Conservation (phyloP, 2,329 filamentous ascomycete genomes). For the Juglanconis juglandina region DNA sequence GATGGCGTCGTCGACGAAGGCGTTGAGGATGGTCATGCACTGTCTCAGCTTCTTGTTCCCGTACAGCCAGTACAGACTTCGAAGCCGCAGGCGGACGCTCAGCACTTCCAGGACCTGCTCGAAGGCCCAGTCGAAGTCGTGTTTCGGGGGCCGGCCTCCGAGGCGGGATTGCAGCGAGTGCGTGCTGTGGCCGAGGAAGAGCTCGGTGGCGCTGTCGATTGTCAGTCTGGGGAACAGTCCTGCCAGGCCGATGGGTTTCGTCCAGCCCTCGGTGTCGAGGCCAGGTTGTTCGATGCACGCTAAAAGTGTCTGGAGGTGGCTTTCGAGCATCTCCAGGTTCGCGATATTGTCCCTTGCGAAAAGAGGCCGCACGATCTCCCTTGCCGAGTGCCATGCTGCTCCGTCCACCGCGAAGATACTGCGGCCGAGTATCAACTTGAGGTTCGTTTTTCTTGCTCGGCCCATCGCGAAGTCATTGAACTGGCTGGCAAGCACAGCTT, state of each 20-base stretch:
- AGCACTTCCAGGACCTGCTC: neutral
- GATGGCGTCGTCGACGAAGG: neutral
- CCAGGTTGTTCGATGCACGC: constrained; percentile 5
- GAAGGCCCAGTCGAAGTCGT: neutral
- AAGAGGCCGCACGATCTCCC: neutral
- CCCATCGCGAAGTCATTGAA: neutral
- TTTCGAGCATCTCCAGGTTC: neutral
- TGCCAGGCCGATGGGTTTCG: neutral
- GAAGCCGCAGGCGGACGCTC: constrained; percentile 1
- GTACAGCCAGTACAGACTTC: constrained; percentile 4
- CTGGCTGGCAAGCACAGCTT: neutral
- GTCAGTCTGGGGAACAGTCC: constrained; percentile 51
- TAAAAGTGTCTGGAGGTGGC: neutral
- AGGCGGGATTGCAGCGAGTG: constrained; percentile 1
- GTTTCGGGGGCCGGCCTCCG: neutral
- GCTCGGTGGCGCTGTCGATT: constrained; percentile 52
- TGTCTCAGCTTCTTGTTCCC: neutral
- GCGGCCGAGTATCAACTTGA: neutral
- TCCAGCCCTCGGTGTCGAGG: neutral
- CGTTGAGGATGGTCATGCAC: neutral
- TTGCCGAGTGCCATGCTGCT: neutral
- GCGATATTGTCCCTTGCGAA: neutral
- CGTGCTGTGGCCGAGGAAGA: constrained; percentile 50
- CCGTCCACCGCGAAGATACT: neutral
- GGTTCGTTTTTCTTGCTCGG: neutral